A percentile compares a stretch with the other conserved stretches of the same genome.
Evolutionary conservation across 2,329 filamentous ascomycete species (phyloP).

Genomic region (Fusarium scirpi): DNA sequence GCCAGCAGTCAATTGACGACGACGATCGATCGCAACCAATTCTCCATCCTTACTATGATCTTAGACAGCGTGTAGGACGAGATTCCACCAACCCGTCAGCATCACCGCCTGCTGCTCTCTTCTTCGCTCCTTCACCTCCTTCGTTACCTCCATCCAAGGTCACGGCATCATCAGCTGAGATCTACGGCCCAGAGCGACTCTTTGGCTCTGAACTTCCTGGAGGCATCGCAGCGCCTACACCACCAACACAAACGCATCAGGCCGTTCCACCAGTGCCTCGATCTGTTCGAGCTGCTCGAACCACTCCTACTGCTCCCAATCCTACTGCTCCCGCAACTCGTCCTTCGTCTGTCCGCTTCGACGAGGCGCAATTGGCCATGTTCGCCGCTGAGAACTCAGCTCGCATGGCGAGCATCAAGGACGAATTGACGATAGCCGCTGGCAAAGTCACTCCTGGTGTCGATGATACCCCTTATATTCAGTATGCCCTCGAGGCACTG

Average conservation of each 20-base stretch:
- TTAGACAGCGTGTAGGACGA: constrained; percentile 39
- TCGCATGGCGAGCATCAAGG: constrained; percentile 59
- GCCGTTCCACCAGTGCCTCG: constrained; percentile 22
- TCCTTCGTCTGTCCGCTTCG: constrained; percentile 50
- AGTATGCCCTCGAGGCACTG: constrained; percentile 88
- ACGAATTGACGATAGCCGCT: constrained; percentile 63
- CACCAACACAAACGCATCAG: constrained; percentile 27
- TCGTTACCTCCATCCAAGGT: constrained; percentile 45
- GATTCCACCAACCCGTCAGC: constrained; percentile 42
- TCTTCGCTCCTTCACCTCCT: constrained; percentile 56
- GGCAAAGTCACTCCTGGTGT: constrained; percentile 77
- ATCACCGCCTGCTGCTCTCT: constrained; percentile 51
- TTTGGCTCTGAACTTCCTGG: constrained; percentile 50
- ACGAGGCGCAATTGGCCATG: constrained; percentile 57
- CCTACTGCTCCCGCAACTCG: constrained; percentile 22
- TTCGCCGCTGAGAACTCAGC: constrained; percentile 51
- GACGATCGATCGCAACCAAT: constrained; percentile 45
- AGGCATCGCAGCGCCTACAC: constrained; percentile 38
- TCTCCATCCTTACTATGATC: constrained; percentile 45
- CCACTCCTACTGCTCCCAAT: background rate
- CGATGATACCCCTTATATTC: constrained; percentile 89
- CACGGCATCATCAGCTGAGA: constrained; percentile 53
- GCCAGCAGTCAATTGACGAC: constrained; percentile 40
- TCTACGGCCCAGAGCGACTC: constrained; percentile 59
- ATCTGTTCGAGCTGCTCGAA: background rate